A percentile compares a stretch with the other conserved stretches of the same genome.
These are phyloP conservation scores for Allium fistulosum DNA, from an alignment of 106 monocot species.

Conservation along the genomic window DNA sequence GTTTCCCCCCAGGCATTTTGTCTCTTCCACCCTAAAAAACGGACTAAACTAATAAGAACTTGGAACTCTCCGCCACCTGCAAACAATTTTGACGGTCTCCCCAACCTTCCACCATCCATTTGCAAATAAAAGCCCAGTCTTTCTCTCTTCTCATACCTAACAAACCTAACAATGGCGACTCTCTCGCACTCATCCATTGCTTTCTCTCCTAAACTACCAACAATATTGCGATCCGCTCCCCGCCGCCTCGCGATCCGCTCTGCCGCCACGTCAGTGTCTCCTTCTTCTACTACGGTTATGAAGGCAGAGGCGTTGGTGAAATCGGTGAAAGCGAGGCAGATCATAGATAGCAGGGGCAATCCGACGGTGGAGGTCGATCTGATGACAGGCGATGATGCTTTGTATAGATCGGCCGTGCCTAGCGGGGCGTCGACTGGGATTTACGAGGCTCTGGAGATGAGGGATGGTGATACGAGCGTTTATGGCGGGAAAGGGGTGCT, in stretches of 20 bases:
- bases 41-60: not conserved
- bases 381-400: constrained; percentile 20
- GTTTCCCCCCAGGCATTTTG: not conserved
- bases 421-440: constrained; percentile 96
- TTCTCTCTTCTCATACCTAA: constrained; percentile 1
- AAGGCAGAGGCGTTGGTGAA: constrained; percentile 22
- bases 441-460: constrained; percentile 90
- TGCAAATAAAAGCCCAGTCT: not conserved
- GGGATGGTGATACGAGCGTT: constrained; percentile 72
- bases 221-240: constrained; percentile 7
- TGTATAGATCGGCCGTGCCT: constrained; percentile 85
- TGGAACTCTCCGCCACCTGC: constrained; percentile 12
- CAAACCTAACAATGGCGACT: constrained; percentile 7
- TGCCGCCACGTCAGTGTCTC: constrained; percentile 19
- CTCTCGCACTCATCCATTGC: constrained; percentile 15
- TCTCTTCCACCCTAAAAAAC: constrained; percentile 2
- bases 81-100: not conserved
- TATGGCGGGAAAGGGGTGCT: constrained; percentile 92
- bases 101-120: constrained; percentile 3
- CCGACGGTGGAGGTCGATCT: constrained; percentile 97
- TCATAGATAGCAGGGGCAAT: constrained; percentile 91
- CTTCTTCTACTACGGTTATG: constrained; percentile 2
- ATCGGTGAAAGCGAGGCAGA: constrained; percentile 76
- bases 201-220: constrained; percentile 14
- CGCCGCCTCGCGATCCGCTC: constrained; percentile 19